A percentile compares a stretch with the other conserved stretches of the same genome.
Evolutionary conservation across 2,329 filamentous ascomycete species (phyloP).

Genomic region (Chrysoporthe deuterocubensis): DNA sequence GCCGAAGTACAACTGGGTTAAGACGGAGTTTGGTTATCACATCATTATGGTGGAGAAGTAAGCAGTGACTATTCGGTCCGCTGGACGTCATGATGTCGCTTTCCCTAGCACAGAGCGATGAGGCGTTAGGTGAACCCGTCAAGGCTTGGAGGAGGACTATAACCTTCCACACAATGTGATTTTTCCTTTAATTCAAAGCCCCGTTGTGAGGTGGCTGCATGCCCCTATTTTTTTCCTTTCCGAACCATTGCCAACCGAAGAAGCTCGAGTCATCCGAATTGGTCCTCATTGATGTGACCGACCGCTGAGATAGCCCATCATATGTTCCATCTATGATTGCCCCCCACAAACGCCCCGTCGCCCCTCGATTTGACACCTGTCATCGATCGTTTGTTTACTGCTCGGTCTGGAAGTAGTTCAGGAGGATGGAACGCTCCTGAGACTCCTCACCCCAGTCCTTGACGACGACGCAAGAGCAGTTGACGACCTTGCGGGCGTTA

Average conservation of each 20-base stretch:
- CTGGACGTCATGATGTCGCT: neutral
- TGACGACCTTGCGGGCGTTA: slow-evolving; percentile 99
- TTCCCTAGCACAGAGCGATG: slow-evolving; percentile 33
- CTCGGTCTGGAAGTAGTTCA: slow-evolving; percentile 99
- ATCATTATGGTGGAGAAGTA: slow-evolving; percentile 75
- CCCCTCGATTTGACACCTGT: slow-evolving; percentile 38
- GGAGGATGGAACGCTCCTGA: slow-evolving; percentile 96
- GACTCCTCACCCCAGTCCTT: slow-evolving; percentile 99
- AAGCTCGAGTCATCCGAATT: slow-evolving; percentile 50
- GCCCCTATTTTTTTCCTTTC: slow-evolving; percentile 37
- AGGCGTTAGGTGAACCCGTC: neutral
- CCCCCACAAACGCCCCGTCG: slow-evolving; percentile 27
- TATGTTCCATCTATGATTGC: slow-evolving; percentile 42
- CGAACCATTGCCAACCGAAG: slow-evolving; percentile 50
- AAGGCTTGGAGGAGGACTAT: slow-evolving; percentile 26
- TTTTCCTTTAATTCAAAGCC: slow-evolving; percentile 39
- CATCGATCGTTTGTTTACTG: slow-evolving; percentile 53
- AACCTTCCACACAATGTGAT: slow-evolving; percentile 35
- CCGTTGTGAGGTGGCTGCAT: slow-evolving; percentile 40
- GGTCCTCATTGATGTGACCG: slow-evolving; percentile 38
- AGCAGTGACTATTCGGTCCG: slow-evolving; percentile 1
- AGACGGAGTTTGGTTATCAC: slow-evolving; percentile 78
- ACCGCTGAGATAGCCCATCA: slow-evolving; percentile 34
- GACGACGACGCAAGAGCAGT: slow-evolving; percentile 99
- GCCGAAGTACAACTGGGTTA: slow-evolving; percentile 71